phyloP scores from a whole-genome alignment of 371 early-diverging fungal species.

The Amoeboaphelidium occidentale region DNA sequence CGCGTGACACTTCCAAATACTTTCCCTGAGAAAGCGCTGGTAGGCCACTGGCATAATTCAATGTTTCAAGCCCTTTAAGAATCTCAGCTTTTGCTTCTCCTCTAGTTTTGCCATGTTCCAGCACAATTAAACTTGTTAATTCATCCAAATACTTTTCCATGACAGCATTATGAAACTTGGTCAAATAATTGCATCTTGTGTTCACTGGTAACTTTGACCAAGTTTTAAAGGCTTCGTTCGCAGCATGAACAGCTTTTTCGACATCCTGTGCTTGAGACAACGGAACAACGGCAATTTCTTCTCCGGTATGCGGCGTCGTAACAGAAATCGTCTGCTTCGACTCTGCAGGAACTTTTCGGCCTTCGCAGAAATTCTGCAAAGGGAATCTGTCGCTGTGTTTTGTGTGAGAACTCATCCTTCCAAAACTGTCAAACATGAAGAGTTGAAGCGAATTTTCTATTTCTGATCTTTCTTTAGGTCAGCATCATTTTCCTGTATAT shows the following conservation, averaged over 20 bases:
- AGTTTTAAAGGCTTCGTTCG: slow-evolving; percentile 11
- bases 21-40: slow-evolving; percentile 27
- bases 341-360: too few species aligned
- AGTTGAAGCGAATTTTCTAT: too few species aligned
- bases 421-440: too few species aligned
- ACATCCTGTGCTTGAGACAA: slow-evolving; percentile 27
- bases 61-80: slow-evolving; percentile 23
- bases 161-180: slow-evolving; percentile 26
- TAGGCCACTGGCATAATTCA: slow-evolving; percentile 32
- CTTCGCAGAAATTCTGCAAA: too few species aligned
- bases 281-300: slow-evolving; percentile 28
- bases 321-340: too few species aligned
- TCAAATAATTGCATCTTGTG: slow-evolving; percentile 7
- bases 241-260: slow-evolving; percentile 24
- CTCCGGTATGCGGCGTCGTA: slow-evolving; percentile 28
- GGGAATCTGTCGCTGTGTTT: too few species aligned
- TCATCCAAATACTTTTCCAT: slow-evolving; percentile 23
- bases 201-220: slow-evolving; percentile 7
- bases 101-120: slow-evolving; percentile 30
- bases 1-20: slow-evolving; percentile 24
- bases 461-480: too few species aligned
- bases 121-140: slow-evolving; percentile 32
- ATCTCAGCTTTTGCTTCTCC: slow-evolving; percentile 15
- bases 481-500: too few species aligned
- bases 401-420: too few species aligned